phyloP scores from a whole-genome alignment of 2,329 filamentous ascomycete species.

The Ophiocordyceps camponoti-saundersi region DNA sequence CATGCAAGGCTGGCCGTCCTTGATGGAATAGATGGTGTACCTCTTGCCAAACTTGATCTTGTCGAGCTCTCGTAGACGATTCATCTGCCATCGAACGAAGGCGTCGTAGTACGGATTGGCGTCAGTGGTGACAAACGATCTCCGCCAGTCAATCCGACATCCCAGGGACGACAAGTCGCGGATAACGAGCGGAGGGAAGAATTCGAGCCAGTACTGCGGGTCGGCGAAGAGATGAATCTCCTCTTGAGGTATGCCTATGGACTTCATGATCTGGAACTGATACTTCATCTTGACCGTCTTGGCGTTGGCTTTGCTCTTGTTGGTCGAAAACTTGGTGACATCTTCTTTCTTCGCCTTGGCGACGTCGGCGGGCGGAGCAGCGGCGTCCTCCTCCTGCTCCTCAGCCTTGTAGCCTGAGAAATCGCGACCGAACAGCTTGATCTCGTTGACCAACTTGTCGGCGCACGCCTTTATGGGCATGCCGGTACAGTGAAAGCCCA shows the following conservation, averaged over 20 bases:
- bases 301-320: constrained; percentile 79
- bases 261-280: constrained; percentile 88
- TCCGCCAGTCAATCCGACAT: constrained; percentile 79
- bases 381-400: constrained; percentile 13
- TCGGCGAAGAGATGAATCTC: constrained; percentile 92
- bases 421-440: constrained; percentile 72
- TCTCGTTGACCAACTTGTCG: constrained; percentile 83
- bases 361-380: constrained; percentile 24
- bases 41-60: constrained; percentile 91
- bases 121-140: constrained; percentile 86
- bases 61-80: constrained; percentile 67
- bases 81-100: constrained; percentile 96
- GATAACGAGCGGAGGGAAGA: constrained; percentile 50
- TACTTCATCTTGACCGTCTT: constrained; percentile 93
- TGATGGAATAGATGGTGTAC: constrained; percentile 67
- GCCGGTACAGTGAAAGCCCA: constrained; percentile 84
- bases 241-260: constrained; percentile 69
- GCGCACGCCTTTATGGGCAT: constrained; percentile 97
- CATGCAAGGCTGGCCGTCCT: constrained; percentile 28
- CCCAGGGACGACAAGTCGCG: constrained; percentile 72
- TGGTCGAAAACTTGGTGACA: constrained; percentile 77
- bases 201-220: constrained; percentile 77
- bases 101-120: constrained; percentile 94
- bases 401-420: constrained; percentile 64
- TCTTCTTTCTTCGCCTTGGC: constrained; percentile 61